Conservation (phyloP, 129 eudicot species). For the Gnaphalium uliginosum region DNA sequence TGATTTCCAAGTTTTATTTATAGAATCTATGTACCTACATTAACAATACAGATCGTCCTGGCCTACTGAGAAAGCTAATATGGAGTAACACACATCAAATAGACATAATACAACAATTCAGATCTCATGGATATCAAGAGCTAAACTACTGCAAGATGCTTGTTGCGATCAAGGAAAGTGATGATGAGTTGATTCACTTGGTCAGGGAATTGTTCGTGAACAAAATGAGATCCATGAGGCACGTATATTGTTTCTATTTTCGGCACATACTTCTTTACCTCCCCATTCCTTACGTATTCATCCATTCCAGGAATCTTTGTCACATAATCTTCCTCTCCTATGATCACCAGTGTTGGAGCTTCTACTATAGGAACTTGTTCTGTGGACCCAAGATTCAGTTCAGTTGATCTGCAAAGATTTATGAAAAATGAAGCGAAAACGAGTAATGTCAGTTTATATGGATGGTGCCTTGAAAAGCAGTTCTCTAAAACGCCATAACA, state of each 20-base stretch:
- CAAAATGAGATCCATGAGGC: slow-evolving; percentile 39
- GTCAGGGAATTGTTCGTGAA: slow-evolving; percentile 43
- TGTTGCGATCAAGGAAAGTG: slow-evolving; percentile 28
- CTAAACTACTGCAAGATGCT: slow-evolving; percentile 6
- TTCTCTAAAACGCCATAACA: not conserved
- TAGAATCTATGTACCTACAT: no score
- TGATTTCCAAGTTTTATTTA: no score
- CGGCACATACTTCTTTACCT: slow-evolving; percentile 34
- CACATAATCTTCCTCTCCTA: slow-evolving; percentile 25
- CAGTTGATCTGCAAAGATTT: slow-evolving; percentile 8
- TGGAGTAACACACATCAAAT: no score
- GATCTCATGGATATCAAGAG: not conserved
- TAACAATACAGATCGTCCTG: no score
- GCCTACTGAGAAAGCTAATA: no score
- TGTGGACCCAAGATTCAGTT: slow-evolving; percentile 16
- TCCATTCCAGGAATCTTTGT: slow-evolving; percentile 7
- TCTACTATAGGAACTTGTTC: slow-evolving; percentile 22
- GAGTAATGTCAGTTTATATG: not conserved
- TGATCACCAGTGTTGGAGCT: slow-evolving; percentile 27
- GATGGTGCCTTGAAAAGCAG: not conserved
- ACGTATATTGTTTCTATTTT: slow-evolving; percentile 19
- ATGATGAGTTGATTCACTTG: slow-evolving; percentile 41
- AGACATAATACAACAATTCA: no score
- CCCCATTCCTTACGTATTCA: slow-evolving; percentile 33
- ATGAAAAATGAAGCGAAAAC: not conserved